A percentile compares a stretch with the other conserved stretches of the same genome.
Evolutionary conservation across 2,329 filamentous ascomycete genomes (phyloP).

Genomic region (Penicillium carneum): DNA sequence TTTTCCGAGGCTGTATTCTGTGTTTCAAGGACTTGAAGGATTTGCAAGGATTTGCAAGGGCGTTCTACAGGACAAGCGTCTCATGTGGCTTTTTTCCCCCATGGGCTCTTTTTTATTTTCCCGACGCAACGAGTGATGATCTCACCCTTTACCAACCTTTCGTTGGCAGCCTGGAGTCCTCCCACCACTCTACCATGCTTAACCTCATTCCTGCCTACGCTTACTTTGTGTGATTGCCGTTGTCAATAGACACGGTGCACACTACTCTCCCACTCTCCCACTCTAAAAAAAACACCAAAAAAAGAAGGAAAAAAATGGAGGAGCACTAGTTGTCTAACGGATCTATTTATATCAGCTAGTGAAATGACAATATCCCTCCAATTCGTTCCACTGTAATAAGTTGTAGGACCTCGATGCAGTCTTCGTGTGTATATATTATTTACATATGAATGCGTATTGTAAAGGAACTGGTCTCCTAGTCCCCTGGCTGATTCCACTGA

Average conservation of each 20-base stretch:
- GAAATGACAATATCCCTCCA: conserved; percentile 44
- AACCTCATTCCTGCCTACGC: not conserved
- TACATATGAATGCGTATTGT: not conserved
- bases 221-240: not conserved
- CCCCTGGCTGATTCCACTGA: not conserved
- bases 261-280: not conserved
- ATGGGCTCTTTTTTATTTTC: conserved; percentile 5
- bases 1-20: conserved; percentile 16
- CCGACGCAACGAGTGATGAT: conserved; percentile 16
- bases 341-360: conserved; percentile 33
- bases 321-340: conserved; percentile 34
- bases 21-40: conserved; percentile 22
- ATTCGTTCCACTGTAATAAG: conserved; percentile 1
- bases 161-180: conserved; percentile 3
- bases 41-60: conserved; percentile 29
- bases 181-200: conserved; percentile 4
- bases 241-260: conserved; percentile 5
- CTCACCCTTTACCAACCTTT: conserved; percentile 10
- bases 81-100: conserved; percentile 10
- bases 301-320: conserved; percentile 36
- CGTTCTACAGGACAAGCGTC: conserved; percentile 25
- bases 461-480: not conserved
- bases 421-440: not conserved
- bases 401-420: not conserved
- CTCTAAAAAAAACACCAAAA: conserved; percentile 23